Base-by-base conservation (phyloP, 352 stramenopile species). In the Pythium coloratum region DNA sequence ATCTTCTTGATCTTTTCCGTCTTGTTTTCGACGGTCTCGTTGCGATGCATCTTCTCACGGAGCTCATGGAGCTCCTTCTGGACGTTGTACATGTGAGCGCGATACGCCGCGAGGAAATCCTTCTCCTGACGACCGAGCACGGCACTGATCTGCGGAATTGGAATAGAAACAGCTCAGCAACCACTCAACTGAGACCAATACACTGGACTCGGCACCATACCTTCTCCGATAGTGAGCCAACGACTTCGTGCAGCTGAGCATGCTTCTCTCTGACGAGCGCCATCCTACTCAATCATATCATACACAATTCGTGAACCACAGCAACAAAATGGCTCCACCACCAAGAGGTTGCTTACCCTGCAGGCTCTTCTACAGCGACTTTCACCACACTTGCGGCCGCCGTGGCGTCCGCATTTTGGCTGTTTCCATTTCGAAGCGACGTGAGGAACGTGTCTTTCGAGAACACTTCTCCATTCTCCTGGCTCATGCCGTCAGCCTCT, bases 71-170 rank as follows among this genome's bases (percentile, higher is more conserved):
- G 81, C 67, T 98, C 93, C 69, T 97, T 96, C 70, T 98, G 93
- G 9, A 98, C 92, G 38, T 91, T 98, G 77, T 97, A 98, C 93
- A 98, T 98, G 71, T 98, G 93, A 10, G 92, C 89, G n/a, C 93
- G 85, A 59, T 98, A 98, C 2, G 93, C 93, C 16, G 89, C 88
- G 10, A 98, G 69, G 56, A 98, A 98, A 58, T 98, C 93, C 24
- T 92, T 91, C 68, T 98, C 93, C 61, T 98, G 93, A 51, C 94
- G 81, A 10, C 88, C 87, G 2, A 98, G 75, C 34, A 98, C 90
- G 9, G 84, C 83, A 20, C 86, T 96, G 55, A 97, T 95, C 80
- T 85, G 40, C 51, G 16, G 18, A 14, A 46, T 18, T 46, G 18
- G 18, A 10, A 42, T 18, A 26, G 14, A 55, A 14, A n/a, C 18